Evolutionary conservation across 306 rosid species (phyloP).

Genomic region (Hippophae gyantsensis): DNA sequence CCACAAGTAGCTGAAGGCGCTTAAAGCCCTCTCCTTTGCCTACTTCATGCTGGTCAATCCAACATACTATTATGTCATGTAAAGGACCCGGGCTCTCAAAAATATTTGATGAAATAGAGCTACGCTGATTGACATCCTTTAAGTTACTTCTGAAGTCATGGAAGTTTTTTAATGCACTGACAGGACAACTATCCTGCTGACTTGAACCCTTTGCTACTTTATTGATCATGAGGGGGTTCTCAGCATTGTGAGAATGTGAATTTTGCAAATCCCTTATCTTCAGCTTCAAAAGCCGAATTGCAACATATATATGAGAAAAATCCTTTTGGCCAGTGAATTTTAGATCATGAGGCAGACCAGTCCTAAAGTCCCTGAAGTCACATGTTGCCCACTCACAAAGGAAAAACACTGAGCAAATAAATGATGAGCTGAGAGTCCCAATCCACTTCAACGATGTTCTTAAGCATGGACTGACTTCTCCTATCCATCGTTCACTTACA

Average conservation of each 20-base stretch:
- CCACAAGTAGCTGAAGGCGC: conserved; percentile 64
- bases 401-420: conserved; percentile 70
- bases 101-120: conserved; percentile 25
- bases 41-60: conserved; percentile 95
- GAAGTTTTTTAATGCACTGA: conserved; percentile 18
- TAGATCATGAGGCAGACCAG: conserved; percentile 43
- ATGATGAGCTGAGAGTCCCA: conserved; percentile 47
- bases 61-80: conserved; percentile 83
- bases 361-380: conserved; percentile 72
- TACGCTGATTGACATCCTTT: conserved; percentile 26
- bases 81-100: conserved; percentile 91
- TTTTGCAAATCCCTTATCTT: conserved; percentile 44
- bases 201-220: conserved; percentile 29
- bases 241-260: conserved; percentile 31
- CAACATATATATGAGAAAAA: conserved; percentile 68
- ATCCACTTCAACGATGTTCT: conserved; percentile 80
- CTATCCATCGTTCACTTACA: conserved; percentile 57
- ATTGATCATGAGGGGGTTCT: conserved; percentile 21
- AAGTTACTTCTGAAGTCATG: conserved; percentile 29
- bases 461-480: conserved; percentile 69
- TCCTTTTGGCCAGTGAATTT: conserved; percentile 81
- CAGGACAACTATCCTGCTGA: conserved; percentile 31
- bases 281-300: conserved; percentile 64
- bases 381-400: conserved; percentile 98
- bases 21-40: conserved; percentile 72